Percentiles rank a stretch among this genome's conserved stretches.
Evolutionary conservation across 2,329 filamentous ascomycete species (phyloP).

Genomic region (Cordyceps fumosorosea): DNA sequence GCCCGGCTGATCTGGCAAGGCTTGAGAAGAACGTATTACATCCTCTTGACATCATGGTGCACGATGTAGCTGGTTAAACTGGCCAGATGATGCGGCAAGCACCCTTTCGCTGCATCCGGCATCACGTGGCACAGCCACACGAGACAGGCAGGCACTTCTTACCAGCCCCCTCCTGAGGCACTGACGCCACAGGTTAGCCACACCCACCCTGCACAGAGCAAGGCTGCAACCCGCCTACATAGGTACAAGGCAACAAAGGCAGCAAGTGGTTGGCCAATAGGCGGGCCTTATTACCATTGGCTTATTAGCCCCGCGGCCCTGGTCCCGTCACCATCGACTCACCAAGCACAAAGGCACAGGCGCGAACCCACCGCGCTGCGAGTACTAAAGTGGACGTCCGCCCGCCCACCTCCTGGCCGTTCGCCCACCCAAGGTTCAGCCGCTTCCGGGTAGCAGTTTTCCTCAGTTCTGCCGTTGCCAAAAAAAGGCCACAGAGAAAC

Average conservation of each 20-base stretch:
- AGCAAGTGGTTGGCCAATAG: not conserved
- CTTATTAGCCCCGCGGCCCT: not conserved
- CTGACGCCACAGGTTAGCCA: not conserved
- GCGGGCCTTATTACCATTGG: not conserved
- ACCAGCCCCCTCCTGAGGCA: not conserved
- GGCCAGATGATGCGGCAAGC: not conserved
- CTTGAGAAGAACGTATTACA: too few relatives aligned
- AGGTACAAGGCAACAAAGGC: too few relatives aligned
- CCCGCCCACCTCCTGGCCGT: conserved; percentile 1
- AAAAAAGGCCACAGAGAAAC: not conserved
- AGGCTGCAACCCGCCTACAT: not conserved
- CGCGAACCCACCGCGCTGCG: conserved; percentile 2
- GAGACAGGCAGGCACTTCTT: not conserved
- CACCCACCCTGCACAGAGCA: not conserved
- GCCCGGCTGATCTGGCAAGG: too few relatives aligned
- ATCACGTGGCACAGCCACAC: conserved; percentile 11
- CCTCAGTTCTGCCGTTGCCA: not conserved
- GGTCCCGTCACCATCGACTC: not conserved
- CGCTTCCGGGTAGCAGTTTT: conserved; percentile 5
- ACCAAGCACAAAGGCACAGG: not conserved
- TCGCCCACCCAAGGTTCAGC: not conserved
- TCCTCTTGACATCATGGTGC: not conserved
- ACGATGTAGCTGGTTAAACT: too few relatives aligned
- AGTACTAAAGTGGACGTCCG: conserved; percentile 11
- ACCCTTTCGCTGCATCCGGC: not conserved